Conservation (phyloP, 345 rosid genomes). For the Theobroma cacao region DNA sequence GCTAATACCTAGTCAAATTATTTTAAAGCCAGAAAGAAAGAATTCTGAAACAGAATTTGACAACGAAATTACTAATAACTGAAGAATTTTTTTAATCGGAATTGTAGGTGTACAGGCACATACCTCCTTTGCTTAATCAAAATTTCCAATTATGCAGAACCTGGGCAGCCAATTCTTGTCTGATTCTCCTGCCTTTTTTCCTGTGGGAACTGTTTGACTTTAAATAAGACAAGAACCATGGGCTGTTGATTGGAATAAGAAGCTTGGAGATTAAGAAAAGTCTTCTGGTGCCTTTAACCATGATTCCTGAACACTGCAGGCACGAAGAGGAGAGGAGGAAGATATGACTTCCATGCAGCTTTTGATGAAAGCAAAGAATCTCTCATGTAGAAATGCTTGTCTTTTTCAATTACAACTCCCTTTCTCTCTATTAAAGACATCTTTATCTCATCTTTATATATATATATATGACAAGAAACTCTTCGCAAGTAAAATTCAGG, state of each 20-base stretch:
- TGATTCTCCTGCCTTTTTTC: neutral
- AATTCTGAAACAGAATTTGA: neutral
- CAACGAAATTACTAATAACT: neutral
- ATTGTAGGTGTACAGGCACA: conserved; percentile 8
- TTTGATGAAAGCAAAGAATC: conserved; percentile 38
- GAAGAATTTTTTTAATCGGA: neutral
- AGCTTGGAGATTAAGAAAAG: conserved; percentile 10
- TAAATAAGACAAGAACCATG: neutral
- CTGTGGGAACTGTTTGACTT: conserved; percentile 4
- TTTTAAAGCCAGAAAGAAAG: neutral
- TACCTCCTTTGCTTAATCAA: conserved; percentile 30
- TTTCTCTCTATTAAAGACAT: neutral
- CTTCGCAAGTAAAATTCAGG: too few species aligned
- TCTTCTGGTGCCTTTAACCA: neutral
- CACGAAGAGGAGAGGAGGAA: neutral
- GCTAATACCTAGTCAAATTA: neutral
- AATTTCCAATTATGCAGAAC: conserved; percentile 20
- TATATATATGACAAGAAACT: neutral
- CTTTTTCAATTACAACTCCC: neutral
- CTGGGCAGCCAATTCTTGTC: neutral
- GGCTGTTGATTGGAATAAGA: neutral
- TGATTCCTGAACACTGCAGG: conserved; percentile 11
- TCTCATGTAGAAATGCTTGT: neutral
- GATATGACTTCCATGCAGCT: conserved; percentile 22
- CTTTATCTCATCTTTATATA: neutral